Evolutionary conservation across 2,329 filamentous ascomycete species (phyloP).

Genomic region (Talaromyces piceae): DNA sequence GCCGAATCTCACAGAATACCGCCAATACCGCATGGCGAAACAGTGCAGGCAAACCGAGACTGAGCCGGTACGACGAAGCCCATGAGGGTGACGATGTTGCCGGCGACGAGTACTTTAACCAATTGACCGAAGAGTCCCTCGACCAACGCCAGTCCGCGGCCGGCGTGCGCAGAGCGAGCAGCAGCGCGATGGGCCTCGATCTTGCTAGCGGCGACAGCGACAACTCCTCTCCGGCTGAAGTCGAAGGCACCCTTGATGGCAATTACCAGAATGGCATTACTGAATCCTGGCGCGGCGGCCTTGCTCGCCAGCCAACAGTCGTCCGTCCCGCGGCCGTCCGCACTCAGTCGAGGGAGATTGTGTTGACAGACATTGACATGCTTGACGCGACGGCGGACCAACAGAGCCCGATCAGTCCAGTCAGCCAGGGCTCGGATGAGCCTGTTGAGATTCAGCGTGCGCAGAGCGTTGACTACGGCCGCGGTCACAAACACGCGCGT

Average conservation of each 20-base stretch:
- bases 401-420: conserved; percentile 5
- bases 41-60: conserved; percentile 34
- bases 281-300: conserved; percentile 44
- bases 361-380: conserved; percentile 46
- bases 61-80: conserved; percentile 50
- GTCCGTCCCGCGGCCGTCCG: conserved; percentile 51
- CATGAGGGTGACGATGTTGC: conserved; percentile 52
- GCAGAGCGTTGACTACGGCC: conserved; percentile 61
- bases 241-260: too few relatives aligned
- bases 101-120: conserved; percentile 53
- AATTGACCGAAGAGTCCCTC: conserved; percentile 32
- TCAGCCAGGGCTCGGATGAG: conserved; percentile 1
- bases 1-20: conserved; percentile 38
- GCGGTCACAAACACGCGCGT: conserved; percentile 58
- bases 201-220: conserved; percentile 44
- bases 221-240: conserved; percentile 10
- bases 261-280: conserved; percentile 27
- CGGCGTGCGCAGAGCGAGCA: conserved; percentile 33
- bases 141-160: conserved; percentile 17
- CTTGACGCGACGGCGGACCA: conserved; percentile 15
- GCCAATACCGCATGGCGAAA: conserved; percentile 32
- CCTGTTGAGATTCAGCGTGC: conserved; percentile 51
- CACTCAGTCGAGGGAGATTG: conserved; percentile 55
- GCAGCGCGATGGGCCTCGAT: conserved; percentile 46
- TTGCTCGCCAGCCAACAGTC: conserved; percentile 55